phyloP scores from a whole-genome alignment of 2,329 filamentous ascomycete genomes.

The Botrytis fabae region DNA sequence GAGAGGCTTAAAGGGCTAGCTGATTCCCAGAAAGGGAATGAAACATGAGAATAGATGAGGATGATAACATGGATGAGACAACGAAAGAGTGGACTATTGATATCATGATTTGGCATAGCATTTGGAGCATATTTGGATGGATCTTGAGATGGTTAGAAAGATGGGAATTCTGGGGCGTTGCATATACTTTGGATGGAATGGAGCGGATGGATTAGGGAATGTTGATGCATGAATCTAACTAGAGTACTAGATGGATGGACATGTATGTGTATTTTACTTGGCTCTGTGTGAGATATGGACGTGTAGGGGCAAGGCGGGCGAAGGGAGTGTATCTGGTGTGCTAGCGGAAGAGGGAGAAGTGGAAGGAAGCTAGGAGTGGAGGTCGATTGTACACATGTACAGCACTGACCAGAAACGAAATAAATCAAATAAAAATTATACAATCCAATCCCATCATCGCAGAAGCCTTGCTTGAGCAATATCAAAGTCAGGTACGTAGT shows the following conservation, averaged over 20 bases:
- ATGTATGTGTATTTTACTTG: background rate
- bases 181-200: background rate
- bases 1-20: background rate
- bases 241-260: background rate
- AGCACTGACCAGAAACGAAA: background rate
- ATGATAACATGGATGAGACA: background rate
- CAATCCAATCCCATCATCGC: background rate
- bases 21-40: background rate
- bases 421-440: background rate
- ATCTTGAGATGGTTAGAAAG: background rate
- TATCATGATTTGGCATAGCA: conserved; percentile 9
- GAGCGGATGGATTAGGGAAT: background rate
- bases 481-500: no score
- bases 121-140: conserved; percentile 12
- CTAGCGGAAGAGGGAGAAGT: background rate
- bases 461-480: background rate
- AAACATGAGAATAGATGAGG: background rate
- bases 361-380: background rate
- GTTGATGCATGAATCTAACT: background rate
- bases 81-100: background rate
- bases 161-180: conserved; percentile 2
- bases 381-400: background rate
- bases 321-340: background rate
- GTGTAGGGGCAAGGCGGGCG: background rate
- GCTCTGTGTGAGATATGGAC: background rate